phyloP scores from a whole-genome alignment of 1,139 yeast genomes.

The Suhomyces taliae region DNA sequence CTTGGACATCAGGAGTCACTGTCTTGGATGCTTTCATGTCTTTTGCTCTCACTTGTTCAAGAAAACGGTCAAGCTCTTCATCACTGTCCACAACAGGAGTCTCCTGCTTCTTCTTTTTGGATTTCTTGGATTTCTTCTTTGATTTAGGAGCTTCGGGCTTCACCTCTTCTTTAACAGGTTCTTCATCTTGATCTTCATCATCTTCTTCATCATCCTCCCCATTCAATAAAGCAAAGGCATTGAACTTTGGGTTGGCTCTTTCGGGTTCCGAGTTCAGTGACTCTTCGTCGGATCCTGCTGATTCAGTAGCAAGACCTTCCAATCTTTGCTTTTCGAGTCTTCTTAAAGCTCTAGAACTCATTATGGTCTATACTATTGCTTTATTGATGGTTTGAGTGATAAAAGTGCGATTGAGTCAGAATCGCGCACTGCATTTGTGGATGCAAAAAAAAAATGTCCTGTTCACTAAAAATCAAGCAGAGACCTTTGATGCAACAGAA shows the following conservation, averaged over 20 bases:
- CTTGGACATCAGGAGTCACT: not conserved
- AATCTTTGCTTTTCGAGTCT: constrained; percentile 48
- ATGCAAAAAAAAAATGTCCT: constrained; percentile 4
- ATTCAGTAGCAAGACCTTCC: constrained; percentile 22
- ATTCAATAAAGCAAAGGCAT: constrained; percentile 56
- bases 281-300: constrained; percentile 4
- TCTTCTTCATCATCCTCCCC: constrained; percentile 39
- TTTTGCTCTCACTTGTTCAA: constrained; percentile 34
- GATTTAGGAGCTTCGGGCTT: constrained; percentile 13
- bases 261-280: constrained; percentile 8
- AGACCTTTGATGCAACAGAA: too few species aligned
- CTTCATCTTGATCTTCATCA: constrained; percentile 22
- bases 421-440: constrained; percentile 8
- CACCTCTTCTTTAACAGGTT: constrained; percentile 13
- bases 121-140: constrained; percentile 24
- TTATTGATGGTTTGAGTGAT: not conserved
- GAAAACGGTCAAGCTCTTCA: constrained; percentile 43
- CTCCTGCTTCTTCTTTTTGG: constrained; percentile 6
- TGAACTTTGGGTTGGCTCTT: constrained; percentile 28
- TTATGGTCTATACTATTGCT: constrained; percentile 15
- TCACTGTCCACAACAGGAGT: constrained; percentile 27
- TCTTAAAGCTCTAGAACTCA: constrained; percentile 72
- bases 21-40: constrained; percentile 24
- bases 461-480: too few species aligned
- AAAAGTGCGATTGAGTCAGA: not conserved